phyloP scores from a whole-genome alignment of 2,329 filamentous ascomycete genomes.

The Passalora sequoiae region DNA sequence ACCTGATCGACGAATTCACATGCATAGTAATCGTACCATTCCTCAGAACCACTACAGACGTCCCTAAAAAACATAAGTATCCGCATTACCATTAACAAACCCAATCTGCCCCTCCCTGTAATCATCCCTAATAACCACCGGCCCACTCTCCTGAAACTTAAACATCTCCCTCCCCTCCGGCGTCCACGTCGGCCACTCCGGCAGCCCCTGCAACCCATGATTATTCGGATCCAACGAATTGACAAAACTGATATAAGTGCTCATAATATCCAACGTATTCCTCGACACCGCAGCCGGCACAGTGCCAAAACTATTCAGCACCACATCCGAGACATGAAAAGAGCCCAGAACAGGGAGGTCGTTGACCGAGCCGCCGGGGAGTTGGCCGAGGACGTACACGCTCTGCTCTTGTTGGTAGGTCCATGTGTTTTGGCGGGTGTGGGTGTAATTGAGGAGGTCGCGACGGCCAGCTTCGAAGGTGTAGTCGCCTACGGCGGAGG shows the following conservation, averaged over 20 bases:
- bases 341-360: constrained; percentile 69
- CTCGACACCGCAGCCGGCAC: constrained; percentile 6
- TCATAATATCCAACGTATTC: constrained; percentile 13
- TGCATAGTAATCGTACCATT: too few relatives aligned
- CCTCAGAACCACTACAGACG: too few relatives aligned
- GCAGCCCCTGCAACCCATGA: constrained; percentile 6
- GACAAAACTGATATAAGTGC: constrained; percentile 15
- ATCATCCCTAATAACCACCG: constrained; percentile 8
- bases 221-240: constrained; percentile 16
- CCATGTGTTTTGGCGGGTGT: not conserved
- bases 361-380: too few relatives aligned
- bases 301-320: constrained; percentile 11
- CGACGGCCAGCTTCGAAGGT: constrained; percentile 51
- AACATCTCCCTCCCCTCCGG: constrained; percentile 8
- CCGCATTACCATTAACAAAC: constrained; percentile 10
- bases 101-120: constrained; percentile 8
- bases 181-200: constrained; percentile 8
- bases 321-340: constrained; percentile 62
- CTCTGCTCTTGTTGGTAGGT: constrained; percentile 27
- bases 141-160: constrained; percentile 7
- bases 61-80: constrained; percentile 8
- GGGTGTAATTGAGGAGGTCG: constrained; percentile 7
- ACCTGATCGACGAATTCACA: too few relatives aligned
- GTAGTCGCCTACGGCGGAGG: constrained; percentile 66
- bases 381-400: constrained; percentile 60